phyloP scores from a whole-genome alignment of 768 basidiomycete species.

The Clitopilus hobsonii region DNA sequence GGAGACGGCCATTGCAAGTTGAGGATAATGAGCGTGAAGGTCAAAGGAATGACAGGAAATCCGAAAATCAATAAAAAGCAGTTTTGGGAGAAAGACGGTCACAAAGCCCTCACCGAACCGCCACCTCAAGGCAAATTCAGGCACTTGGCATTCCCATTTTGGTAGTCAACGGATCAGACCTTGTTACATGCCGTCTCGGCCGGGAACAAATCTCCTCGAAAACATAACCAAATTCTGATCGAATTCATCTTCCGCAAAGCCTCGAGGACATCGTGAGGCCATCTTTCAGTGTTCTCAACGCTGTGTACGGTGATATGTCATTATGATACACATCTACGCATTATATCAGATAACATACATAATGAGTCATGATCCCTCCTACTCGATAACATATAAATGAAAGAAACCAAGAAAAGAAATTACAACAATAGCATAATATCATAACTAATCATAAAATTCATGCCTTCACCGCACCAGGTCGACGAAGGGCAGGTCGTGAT shows the following conservation, averaged over 20 bases:
- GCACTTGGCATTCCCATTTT: background rate
- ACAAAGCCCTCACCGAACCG: background rate
- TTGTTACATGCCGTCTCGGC: background rate
- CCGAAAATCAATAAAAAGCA: background rate
- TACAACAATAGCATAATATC: background rate
- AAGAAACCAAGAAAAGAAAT: background rate
- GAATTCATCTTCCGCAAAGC: background rate
- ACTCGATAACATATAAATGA: background rate
- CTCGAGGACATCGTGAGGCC: background rate
- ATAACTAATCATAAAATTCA: background rate
- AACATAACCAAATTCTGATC: background rate
- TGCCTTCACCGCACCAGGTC: background rate
- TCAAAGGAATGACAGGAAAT: constrained; percentile 1
- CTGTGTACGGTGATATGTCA: background rate
- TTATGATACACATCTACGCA: background rate
- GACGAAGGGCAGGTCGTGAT: background rate
- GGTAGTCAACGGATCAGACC: background rate
- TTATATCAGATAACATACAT: background rate
- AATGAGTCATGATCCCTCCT: background rate
- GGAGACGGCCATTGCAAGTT: constrained; percentile 13
- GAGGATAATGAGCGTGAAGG: constrained; percentile 1
- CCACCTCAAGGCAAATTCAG: background rate
- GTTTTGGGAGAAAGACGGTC: background rate
- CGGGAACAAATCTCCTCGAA: background rate
- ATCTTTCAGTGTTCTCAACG: background rate